Evolutionary conservation across 768 basidiomycete species (phyloP).

Genomic region (Xerocomellus chrysenteron): DNA sequence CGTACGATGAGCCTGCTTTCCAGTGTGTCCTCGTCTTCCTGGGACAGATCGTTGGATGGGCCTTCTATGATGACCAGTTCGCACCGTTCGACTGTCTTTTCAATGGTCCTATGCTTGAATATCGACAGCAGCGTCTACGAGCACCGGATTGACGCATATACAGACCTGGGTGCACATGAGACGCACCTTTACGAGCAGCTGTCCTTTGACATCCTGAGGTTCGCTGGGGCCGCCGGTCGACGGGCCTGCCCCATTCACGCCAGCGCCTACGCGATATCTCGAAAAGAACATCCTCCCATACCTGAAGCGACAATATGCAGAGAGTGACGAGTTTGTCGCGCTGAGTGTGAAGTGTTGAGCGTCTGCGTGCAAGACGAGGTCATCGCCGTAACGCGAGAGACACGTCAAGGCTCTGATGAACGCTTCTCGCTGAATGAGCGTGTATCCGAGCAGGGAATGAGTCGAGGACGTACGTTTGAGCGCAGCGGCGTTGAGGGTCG

Average conservation of each 20-base stretch:
- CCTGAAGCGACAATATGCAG: constrained; percentile 79
- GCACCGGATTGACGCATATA: background rate
- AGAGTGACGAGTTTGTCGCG: constrained; percentile 75
- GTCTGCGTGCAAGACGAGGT: constrained; percentile 67
- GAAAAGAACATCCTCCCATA: constrained; percentile 70
- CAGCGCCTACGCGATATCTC: constrained; percentile 49
- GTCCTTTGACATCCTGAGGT: constrained; percentile 56
- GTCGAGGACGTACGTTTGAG: constrained; percentile 41
- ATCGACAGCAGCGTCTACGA: constrained; percentile 67
- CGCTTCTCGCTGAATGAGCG: constrained; percentile 44
- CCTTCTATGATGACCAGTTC: constrained; percentile 68
- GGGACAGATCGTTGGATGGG: constrained; percentile 35
- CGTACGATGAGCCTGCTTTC: constrained; percentile 73
- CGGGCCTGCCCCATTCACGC: constrained; percentile 14
- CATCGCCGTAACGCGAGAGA: constrained; percentile 80
- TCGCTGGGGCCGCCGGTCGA: constrained; percentile 23
- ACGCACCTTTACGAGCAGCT: constrained; percentile 66
- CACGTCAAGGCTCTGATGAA: constrained; percentile 75
- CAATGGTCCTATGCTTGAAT: constrained; percentile 68
- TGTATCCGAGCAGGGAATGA: constrained; percentile 12
- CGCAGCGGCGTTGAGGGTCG: constrained; percentile 59
- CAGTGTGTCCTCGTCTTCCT: constrained; percentile 50
- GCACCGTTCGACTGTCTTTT: constrained; percentile 75
- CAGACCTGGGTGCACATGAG: background rate
- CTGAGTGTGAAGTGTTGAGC: constrained; percentile 62